These are phyloP conservation scores for Colletotrichum sp. DNA, from an alignment of 2,329 filamentous ascomycete species.

Conservation along the genomic window DNA sequence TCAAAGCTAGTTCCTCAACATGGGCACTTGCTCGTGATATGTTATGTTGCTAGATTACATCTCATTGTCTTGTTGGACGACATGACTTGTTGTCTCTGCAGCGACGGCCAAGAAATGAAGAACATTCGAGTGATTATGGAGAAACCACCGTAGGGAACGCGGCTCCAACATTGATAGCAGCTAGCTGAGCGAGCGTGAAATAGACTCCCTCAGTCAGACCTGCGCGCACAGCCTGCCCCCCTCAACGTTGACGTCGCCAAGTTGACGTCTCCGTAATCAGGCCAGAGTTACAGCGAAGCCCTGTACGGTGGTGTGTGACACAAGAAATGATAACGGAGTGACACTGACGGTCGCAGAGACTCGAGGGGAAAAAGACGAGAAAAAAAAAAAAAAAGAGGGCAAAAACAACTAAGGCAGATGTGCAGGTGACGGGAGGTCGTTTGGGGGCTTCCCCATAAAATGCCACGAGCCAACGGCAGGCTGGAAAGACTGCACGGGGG, in stretches of 20 bases:
- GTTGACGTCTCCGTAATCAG: background rate
- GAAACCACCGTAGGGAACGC: background rate
- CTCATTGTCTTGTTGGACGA: background rate
- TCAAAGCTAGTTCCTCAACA: background rate
- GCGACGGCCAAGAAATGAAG: background rate
- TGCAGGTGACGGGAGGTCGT: background rate
- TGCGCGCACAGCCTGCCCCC: background rate
- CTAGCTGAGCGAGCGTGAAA: background rate
- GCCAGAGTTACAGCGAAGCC: background rate
- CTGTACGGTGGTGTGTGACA: background rate
- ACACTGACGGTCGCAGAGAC: conserved; percentile 11
- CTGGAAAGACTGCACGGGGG: conserved; percentile 49
- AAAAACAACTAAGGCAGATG: conserved; percentile 11
- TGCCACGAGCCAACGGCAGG: conserved; percentile 50
- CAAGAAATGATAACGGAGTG: conserved; percentile 20
- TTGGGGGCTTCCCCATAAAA: conserved; percentile 32
- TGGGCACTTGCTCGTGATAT: background rate
- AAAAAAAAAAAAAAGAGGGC: background rate
- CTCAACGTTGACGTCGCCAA: background rate
- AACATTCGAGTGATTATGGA: background rate
- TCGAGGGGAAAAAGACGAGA: background rate
- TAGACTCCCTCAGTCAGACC: background rate
- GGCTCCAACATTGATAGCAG: background rate
- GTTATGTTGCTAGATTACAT: background rate
- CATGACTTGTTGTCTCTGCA: background rate